A percentile compares a stretch with the other conserved stretches of the same genome.
phyloP scores from a whole-genome alignment of 2,329 filamentous ascomycete genomes.

The Monosporascus sp. region DNA sequence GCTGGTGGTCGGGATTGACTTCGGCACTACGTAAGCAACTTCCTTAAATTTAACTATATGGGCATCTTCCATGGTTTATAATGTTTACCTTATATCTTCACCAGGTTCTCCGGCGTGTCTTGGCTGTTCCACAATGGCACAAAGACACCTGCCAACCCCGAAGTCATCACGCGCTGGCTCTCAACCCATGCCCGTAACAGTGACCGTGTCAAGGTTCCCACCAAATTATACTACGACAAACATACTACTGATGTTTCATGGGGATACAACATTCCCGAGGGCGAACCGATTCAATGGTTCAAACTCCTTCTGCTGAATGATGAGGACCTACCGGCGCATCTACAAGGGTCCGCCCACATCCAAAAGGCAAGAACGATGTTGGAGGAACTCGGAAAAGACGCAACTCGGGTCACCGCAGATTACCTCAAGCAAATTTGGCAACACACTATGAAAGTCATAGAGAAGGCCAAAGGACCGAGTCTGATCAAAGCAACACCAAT shows the following conservation, averaged over 20 bases:
- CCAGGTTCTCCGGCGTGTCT: conserved; percentile 35
- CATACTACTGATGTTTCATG: conserved; percentile 11
- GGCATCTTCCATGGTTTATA: not conserved
- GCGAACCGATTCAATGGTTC: conserved; percentile 30
- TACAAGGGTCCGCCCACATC: conserved; percentile 19
- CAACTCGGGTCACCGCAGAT: conserved; percentile 24
- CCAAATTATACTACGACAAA: conserved; percentile 16
- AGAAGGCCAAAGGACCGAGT: conserved; percentile 12
- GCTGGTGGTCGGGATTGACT: conserved; percentile 39
- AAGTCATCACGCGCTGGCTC: conserved; percentile 27
- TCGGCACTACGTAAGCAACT: conserved; percentile 38
- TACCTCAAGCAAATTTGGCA: conserved; percentile 32
- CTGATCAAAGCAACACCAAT: conserved; percentile 21
- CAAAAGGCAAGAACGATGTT: conserved; percentile 1
- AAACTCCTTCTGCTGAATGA: conserved; percentile 33
- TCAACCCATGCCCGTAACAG: conserved; percentile 13
- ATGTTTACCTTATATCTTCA: too few relatives aligned
- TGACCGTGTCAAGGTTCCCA: conserved; percentile 29
- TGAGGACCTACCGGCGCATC: conserved; percentile 16
- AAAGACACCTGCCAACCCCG: conserved; percentile 5
- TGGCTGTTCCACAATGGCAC: conserved; percentile 30
- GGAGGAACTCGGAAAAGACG: conserved; percentile 7
- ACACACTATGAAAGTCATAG: conserved; percentile 23
- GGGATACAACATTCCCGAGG: conserved; percentile 22
- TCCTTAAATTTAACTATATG: not conserved